phyloP scores from a whole-genome alignment of 345 rosid species.

The Rhodamnia argentea region DNA sequence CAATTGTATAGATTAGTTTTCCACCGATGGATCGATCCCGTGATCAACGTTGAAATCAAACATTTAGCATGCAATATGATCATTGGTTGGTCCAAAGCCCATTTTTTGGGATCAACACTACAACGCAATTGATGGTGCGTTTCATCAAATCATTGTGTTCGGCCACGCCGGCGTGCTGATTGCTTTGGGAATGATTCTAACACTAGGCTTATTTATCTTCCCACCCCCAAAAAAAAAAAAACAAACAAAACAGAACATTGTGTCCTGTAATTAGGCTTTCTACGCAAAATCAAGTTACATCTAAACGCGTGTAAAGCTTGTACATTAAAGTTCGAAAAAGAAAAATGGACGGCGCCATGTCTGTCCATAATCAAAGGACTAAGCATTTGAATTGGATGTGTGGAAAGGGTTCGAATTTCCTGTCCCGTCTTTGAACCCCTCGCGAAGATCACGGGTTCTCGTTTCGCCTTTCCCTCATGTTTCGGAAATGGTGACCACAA shows the following conservation, averaged over 20 bases:
- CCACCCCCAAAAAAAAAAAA: too few species aligned
- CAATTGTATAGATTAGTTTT: not conserved
- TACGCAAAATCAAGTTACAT: not conserved
- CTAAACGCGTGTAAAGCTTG: too few species aligned
- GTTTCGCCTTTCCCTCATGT: not conserved
- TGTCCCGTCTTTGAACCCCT: not conserved
- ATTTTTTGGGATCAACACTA: not conserved
- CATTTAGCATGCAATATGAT: not conserved
- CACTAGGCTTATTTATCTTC: too few species aligned
- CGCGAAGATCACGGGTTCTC: rapidly evolving
- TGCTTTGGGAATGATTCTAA: not conserved
- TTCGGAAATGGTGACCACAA: not conserved
- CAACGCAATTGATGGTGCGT: not conserved
- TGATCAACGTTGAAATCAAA: not conserved
- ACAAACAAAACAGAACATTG: not conserved
- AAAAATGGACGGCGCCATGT: not conserved
- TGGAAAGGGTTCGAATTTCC: rapidly evolving
- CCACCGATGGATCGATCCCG: not conserved
- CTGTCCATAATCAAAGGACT: rapidly evolving
- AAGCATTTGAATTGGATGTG: not conserved
- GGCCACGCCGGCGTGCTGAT: not conserved
- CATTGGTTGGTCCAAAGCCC: not conserved
- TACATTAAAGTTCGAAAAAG: not conserved
- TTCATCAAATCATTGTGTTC: not conserved
- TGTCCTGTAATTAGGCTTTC: not conserved